Evolutionary conservation across 1,284 basidiomycete species (phyloP), one percentile per base, ranked within the genome.

Genomic region (Sanguinoderma infundibulare): DNA sequence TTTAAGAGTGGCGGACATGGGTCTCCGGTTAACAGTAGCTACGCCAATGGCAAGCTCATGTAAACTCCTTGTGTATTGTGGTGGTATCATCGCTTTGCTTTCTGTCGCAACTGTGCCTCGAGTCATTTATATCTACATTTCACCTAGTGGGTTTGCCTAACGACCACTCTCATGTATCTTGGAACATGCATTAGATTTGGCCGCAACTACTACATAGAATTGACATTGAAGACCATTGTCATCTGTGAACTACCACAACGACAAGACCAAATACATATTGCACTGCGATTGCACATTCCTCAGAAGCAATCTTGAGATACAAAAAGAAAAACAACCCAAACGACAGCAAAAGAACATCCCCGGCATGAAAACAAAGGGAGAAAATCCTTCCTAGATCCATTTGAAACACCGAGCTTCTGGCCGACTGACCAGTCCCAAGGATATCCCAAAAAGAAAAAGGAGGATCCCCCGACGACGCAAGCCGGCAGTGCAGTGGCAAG

Each of bases 1-100:
- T 70, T 93, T 59, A 94, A 91, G 75, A 76, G 77, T 22, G 74
- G 70, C 17, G 73, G 75, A 8, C 64, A 56, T 40, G 47, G 59
- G 35, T 64, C 69, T 15, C 75, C 77, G 38, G 77, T 76, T 22
- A 75, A 70, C 42, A 53, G 59, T 39, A 76, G 77, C 2, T 77
- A 77, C 62, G 62, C 65, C 15, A 73, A 75, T 57, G 77, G 80
- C 36, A 85, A 86, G 67, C 70, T 84, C 65, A 81, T 85, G 79
- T 85, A 79, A 72, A 62, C 51, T 17, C 17, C 26, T 55, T 30
- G 47, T 57, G 59, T 53, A 57, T 58, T 38, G 32, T n/a, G 52
- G 22, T 50, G 59, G 54, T 54, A 52, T 55, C 60, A 47, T 55
- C 34, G 28, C 49, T 20, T 47, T 34, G 32, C 59, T 56, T 53